Conservation (phyloP, 164 flowering plant species). For the Dillenia suffruticosa region DNA sequence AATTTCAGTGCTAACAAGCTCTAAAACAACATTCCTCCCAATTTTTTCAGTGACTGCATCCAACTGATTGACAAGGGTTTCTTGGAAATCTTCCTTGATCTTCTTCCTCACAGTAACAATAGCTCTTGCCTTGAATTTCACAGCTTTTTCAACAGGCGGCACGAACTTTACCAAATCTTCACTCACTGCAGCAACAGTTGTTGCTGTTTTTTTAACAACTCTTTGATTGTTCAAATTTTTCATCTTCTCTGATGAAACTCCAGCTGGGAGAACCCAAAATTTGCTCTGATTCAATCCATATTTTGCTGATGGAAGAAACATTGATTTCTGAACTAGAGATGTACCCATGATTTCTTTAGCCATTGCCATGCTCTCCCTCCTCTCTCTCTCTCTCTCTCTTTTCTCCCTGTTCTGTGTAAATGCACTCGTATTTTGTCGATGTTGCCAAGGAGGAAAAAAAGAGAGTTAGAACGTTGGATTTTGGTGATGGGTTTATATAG, state of each 20-base stretch:
- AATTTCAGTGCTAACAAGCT: constrained; percentile 70
- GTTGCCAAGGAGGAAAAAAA: neutral
- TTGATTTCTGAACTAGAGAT: constrained; percentile 35
- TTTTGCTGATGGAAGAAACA: constrained; percentile 32
- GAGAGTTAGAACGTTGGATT: neutral
- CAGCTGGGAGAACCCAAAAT: constrained; percentile 19
- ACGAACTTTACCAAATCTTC: constrained; percentile 50
- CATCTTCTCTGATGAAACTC: constrained; percentile 8
- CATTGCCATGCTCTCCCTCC: constrained; percentile 37
- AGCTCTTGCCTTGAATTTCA: constrained; percentile 74
- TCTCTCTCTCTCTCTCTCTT: constrained; percentile 1
- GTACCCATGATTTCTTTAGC: constrained; percentile 55
- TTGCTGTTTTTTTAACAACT: constrained; percentile 2
- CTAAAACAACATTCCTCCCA: constrained; percentile 73
- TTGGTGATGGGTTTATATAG: neutral
- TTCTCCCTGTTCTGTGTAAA: neutral
- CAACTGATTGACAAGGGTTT: constrained; percentile 54
- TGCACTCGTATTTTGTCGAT: neutral
- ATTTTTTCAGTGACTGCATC: constrained; percentile 75
- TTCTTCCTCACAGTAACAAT: constrained; percentile 80
- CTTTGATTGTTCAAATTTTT: constrained; percentile 18
- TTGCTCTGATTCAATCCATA: constrained; percentile 17
- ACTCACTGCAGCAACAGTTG: constrained; percentile 56
- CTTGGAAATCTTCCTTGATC: constrained; percentile 75
- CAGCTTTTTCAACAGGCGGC: constrained; percentile 38